Evolutionary conservation across 306 rosid species (phyloP), one percentile per base, ranked within the genome.

Genomic region (Vigna radiata): DNA sequence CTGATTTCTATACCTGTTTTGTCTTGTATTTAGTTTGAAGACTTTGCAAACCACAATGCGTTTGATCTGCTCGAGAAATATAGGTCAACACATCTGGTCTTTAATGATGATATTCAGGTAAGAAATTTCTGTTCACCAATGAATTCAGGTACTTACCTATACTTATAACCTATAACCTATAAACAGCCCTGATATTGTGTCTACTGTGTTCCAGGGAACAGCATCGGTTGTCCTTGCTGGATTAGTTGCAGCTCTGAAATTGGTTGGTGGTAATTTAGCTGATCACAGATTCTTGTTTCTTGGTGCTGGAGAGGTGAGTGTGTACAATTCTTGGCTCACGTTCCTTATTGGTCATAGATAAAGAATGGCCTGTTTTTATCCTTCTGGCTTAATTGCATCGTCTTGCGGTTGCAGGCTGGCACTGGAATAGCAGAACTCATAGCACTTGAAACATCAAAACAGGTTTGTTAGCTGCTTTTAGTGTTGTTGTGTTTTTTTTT

Each of bases 1-100:
- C 2, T 29, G 18, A 72, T 80, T 55, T 75, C 73, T 82, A 18
- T 74, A 39, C 62, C 16, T 70, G 58, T 72, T 84, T 8, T 77
- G 11, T 44, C 48, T 29, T 64, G 29, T 75, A 70, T 65, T 82
- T 81, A 95, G 99, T 96, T 92, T 81, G 99, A 96, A 89, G 99
- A 96, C 89, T 96, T 96, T 5, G 99, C 98, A 17, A 96, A 96
- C 85, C 98, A 96, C 94, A 96, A 96, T 79, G 99, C 99, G 76
- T 96, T 96, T 73, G 97, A 92, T 87, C 92, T 96, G 66, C 99
- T 92, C 36, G 89, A 92, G 64, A 89, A 85, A 79, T 96, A 96
- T 75, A 85, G 97, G 33, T 81, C 98, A 43, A 92, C 98, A 3
- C 99, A 96, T 90, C 94, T 96, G 70, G 99, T 96, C 12, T 96